phyloP scores from a whole-genome alignment of 139 green algal genomes.

The Choricystis sp. region DNA sequence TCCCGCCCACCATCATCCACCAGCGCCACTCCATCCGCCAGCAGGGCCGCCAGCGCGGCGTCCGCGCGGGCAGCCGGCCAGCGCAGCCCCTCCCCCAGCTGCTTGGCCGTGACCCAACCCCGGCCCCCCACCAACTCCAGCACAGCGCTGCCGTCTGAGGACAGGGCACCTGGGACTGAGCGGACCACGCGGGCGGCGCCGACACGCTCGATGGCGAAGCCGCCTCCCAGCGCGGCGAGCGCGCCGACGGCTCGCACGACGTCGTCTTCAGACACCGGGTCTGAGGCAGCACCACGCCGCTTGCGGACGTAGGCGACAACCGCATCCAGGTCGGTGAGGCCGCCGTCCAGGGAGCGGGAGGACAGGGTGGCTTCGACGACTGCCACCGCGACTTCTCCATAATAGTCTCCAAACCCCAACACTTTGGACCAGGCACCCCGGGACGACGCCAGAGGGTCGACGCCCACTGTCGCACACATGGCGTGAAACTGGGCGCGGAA shows the following conservation, averaged over 20 bases:
- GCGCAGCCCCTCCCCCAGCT: not conserved
- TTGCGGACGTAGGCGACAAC: conserved; percentile 25
- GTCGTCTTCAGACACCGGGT: conserved; percentile 52
- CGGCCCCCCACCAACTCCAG: conserved; percentile 36
- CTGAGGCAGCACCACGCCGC: conserved; percentile 31
- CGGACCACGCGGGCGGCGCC: conserved; percentile 40
- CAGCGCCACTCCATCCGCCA: conserved; percentile 51
- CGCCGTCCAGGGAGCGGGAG: conserved; percentile 43
- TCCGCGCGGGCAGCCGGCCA: conserved; percentile 15
- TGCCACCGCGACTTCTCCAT: conserved; percentile 8
- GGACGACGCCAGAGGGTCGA: conserved; percentile 90
- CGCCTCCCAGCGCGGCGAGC: conserved; percentile 51
- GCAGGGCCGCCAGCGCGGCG: conserved; percentile 15
- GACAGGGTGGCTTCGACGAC: conserved; percentile 70
- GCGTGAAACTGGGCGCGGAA: conserved; percentile 85
- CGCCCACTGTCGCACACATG: conserved; percentile 90
- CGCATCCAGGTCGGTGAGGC: conserved; percentile 55
- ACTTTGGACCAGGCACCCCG: conserved; percentile 81
- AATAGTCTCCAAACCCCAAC: conserved; percentile 86
- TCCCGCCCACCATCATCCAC: conserved; percentile 40
- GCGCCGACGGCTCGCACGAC: conserved; percentile 60
- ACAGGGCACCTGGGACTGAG: conserved; percentile 64
- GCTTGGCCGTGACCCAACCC: not conserved
- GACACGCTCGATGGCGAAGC: conserved; percentile 50
- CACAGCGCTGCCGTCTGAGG: conserved; percentile 57